Evolutionary conservation across 345 rosid species (phyloP), one percentile per base, ranked within the genome.

Genomic region (Gossypium rotundifolium): DNA sequence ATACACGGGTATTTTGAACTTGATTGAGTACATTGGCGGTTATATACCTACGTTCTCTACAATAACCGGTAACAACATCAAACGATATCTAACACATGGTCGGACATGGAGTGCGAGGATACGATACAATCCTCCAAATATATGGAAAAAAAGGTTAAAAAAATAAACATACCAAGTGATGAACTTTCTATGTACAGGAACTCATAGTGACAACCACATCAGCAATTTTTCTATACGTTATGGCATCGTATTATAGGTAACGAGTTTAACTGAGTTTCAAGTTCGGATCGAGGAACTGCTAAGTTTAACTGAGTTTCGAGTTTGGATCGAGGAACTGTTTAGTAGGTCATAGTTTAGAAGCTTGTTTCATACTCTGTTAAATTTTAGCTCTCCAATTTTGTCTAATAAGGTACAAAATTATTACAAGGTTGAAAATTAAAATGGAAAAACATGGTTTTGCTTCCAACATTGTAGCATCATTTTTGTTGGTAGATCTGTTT

Each of bases 1-100:
- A 17, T 95, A 85, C 83, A 93, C 99, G 1, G 90, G 96, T 65
- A 1, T 84, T 74, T 80, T 95, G 88, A 95, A 95, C 83, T 72
- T 83, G 80, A 86, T 93, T 2, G 98, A 95, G 84, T 85, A 68
- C 75, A 49, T 84, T 13, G 88, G 88, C 22, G 72, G 85, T 70
- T 87, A 72, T 80, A 88, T 95, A 76, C 98, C 99, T 49, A 77
- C 78, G 78, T 80, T 75, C 88, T 95, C 45, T 91, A 84, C 85
- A 90, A 91, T 79, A 95, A 89, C 80, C 99, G 96, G 99, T 91
- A 86, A 70, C 5, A 11, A 9, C 58, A 52, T 51, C 52, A 9
- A 51, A 66, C 17, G 33, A 3, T 25, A 11, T 11, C 33, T 23
- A 23, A 59, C 63, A 60, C n/a, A 59, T 23, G 8, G 22, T 22